Evolutionary conservation across 305 asterid species (phyloP).

Genomic region (Striga hermonthica): DNA sequence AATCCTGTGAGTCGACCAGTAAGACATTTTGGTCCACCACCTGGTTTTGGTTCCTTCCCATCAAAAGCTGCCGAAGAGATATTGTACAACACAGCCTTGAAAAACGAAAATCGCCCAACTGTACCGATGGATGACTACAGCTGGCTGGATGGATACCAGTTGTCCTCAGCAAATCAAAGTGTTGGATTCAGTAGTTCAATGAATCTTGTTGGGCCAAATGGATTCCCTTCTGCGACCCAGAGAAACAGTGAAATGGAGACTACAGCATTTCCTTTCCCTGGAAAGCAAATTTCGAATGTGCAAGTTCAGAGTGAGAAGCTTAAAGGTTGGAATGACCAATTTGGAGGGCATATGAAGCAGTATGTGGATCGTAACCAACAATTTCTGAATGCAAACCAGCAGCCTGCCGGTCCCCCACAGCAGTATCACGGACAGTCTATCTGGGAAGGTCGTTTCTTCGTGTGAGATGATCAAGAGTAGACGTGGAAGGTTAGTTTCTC

Average conservation of each 20-base stretch:
- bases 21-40: slow-evolving; percentile 93
- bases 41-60: slow-evolving; percentile 85
- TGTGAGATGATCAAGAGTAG: slow-evolving; percentile 64
- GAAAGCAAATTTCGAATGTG: slow-evolving; percentile 55
- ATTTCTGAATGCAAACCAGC: slow-evolving; percentile 56
- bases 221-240: slow-evolving; percentile 41
- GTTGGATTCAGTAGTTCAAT: slow-evolving; percentile 45
- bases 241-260: slow-evolving; percentile 47
- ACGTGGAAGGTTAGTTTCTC: slow-evolving; percentile 43
- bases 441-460: slow-evolving; percentile 80
- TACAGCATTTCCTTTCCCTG: slow-evolving; percentile 71
- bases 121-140: slow-evolving; percentile 71
- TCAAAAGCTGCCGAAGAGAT: slow-evolving; percentile 61
- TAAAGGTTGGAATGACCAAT: slow-evolving; percentile 52
- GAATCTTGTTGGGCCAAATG: slow-evolving; percentile 42
- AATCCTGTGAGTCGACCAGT: slow-evolving; percentile 82
- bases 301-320: slow-evolving; percentile 55
- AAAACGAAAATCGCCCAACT: slow-evolving; percentile 41
- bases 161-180: slow-evolving; percentile 54
- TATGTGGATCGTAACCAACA: slow-evolving; percentile 65
- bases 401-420: slow-evolving; percentile 50
- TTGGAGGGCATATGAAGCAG: slow-evolving; percentile 52
- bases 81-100: slow-evolving; percentile 39
- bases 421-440: slow-evolving; percentile 75
- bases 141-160: slow-evolving; percentile 80